Evolutionary conservation across 2,329 filamentous ascomycete genomes (phyloP).

Genomic region (Penicillium janthinellum): DNA sequence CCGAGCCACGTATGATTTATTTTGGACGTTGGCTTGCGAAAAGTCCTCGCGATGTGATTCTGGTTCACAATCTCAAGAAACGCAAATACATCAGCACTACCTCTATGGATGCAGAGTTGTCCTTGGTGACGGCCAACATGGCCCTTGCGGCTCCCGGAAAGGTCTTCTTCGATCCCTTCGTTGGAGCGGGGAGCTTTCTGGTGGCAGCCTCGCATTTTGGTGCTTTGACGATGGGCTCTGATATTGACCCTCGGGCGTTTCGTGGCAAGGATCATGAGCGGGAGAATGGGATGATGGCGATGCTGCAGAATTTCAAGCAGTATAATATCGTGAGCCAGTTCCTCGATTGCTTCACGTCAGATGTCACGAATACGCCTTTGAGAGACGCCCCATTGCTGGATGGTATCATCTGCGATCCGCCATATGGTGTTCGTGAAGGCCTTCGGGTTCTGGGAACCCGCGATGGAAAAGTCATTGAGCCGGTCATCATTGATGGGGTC

Average conservation of each 20-base stretch:
- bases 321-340: slow-evolving; percentile 70
- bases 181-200: slow-evolving; percentile 91
- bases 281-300: slow-evolving; percentile 40
- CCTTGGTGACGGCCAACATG: slow-evolving; percentile 88
- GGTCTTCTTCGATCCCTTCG: slow-evolving; percentile 91
- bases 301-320: slow-evolving; percentile 78
- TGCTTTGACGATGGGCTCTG: slow-evolving; percentile 78
- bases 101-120: slow-evolving; percentile 94
- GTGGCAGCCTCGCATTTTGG: slow-evolving; percentile 90
- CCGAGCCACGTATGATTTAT: slow-evolving; percentile 62
- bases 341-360: slow-evolving; percentile 78
- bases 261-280: slow-evolving; percentile 62
- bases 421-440: slow-evolving; percentile 92
- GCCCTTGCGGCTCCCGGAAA: slow-evolving; percentile 79
- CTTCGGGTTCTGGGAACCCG: slow-evolving; percentile 81
- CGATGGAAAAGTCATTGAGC: slow-evolving; percentile 56
- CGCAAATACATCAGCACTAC: slow-evolving; percentile 92
- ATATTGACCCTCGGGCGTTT: slow-evolving; percentile 90
- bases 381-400: slow-evolving; percentile 67
- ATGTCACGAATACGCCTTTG: slow-evolving; percentile 85
- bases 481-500: slow-evolving; percentile 68
- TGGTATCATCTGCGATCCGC: slow-evolving; percentile 92
- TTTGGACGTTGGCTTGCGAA: slow-evolving; percentile 71
- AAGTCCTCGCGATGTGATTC: slow-evolving; percentile 67
- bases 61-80: slow-evolving; percentile 88